These are phyloP conservation scores for Xanthoceras sorbifolium DNA, from an alignment of 345 rosid species.

Conservation along the genomic window DNA sequence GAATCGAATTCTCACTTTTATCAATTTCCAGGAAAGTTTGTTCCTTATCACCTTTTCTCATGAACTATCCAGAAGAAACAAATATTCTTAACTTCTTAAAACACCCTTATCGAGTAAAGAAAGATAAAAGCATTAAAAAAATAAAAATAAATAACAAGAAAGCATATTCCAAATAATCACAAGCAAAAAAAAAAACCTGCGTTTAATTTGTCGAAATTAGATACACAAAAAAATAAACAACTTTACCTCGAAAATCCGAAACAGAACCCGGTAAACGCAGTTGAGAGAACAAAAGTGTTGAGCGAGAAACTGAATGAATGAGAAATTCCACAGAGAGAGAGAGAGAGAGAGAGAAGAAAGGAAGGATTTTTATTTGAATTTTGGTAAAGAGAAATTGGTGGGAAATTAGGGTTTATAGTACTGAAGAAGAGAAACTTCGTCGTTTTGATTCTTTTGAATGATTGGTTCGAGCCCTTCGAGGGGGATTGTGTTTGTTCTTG, in stretches of 20 bases:
- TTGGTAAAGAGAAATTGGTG: too few species aligned
- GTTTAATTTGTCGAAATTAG: neutral
- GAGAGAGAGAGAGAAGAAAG: neutral
- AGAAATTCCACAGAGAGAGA: neutral
- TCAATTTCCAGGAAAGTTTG: neutral
- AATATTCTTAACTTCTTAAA: neutral
- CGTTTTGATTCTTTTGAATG: slow-evolving; percentile 6
- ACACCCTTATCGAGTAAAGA: neutral
- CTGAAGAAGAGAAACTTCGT: neutral
- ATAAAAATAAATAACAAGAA: neutral
- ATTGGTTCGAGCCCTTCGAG: too few species aligned
- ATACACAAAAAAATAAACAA: neutral
- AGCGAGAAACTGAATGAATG: neutral
- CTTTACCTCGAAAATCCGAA: neutral
- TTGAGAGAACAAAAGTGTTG: neutral
- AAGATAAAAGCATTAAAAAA: neutral
- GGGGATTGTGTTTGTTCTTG: too few species aligned
- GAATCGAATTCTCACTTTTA: neutral
- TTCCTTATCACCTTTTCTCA: neutral
- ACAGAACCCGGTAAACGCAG: neutral
- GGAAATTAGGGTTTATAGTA: neutral
- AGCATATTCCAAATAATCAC: neutral
- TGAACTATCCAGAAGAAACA: neutral
- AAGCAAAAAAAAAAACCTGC: neutral
- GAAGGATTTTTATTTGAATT: neutral